These are phyloP conservation scores for Apiospora arundinis DNA, from an alignment of 2,329 filamentous ascomycete genomes.

Conservation along the genomic window DNA sequence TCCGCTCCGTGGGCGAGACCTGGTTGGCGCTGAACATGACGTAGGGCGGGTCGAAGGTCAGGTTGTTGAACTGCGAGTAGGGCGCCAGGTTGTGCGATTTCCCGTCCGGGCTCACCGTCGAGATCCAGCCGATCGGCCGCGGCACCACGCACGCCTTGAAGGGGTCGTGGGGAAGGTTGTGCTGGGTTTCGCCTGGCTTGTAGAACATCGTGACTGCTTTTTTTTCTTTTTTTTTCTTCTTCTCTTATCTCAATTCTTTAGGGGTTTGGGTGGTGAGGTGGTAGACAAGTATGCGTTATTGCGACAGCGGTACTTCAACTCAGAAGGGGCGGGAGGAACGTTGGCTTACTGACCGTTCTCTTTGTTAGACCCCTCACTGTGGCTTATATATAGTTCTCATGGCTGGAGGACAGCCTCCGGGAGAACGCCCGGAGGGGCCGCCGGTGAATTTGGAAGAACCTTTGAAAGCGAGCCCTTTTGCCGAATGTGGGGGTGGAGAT, in stretches of 20 bases:
- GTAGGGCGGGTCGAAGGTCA: constrained; percentile 67
- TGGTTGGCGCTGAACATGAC: constrained; percentile 68
- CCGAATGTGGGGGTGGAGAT: constrained; percentile 5
- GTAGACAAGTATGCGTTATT: not conserved
- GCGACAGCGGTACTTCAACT: not conserved
- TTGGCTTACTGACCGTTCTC: not conserved
- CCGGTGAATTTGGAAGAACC: not conserved
- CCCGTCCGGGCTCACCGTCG: constrained; percentile 54
- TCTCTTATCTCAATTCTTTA: not conserved
- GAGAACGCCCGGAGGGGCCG: not conserved
- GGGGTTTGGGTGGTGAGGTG: not conserved
- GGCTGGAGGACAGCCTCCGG: not conserved
- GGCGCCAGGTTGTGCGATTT: constrained; percentile 61
- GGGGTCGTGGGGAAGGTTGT: constrained; percentile 24
- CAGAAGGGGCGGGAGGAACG: not conserved
- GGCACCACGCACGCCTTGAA: constrained; percentile 62
- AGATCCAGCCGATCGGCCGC: constrained; percentile 69
- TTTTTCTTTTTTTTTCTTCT: not conserved
- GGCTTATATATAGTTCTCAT: not conserved
- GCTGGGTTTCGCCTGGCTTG: constrained; percentile 22
- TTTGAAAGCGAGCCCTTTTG: not conserved
- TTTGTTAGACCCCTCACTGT: not conserved
- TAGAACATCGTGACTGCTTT: constrained; percentile 20
- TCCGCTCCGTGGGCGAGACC: constrained; percentile 50
- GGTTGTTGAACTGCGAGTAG: constrained; percentile 68